phyloP scores from a whole-genome alignment of 805 yeast genomes.

The Cyberlindnera americana region DNA sequence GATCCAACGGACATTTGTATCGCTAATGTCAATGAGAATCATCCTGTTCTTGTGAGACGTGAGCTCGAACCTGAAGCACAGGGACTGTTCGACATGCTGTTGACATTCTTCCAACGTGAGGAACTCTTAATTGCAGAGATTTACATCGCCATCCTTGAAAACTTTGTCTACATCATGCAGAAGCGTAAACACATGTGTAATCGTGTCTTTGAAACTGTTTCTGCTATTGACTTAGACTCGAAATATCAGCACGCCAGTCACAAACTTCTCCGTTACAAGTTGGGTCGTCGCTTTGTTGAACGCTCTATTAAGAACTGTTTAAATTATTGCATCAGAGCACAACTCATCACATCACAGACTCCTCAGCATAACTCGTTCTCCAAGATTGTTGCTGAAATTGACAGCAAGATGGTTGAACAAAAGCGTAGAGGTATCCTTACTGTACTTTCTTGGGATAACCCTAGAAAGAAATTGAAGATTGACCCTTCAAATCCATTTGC shows the following conservation, averaged over 20 bases:
- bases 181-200: constrained; percentile 59
- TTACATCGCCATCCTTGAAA: constrained; percentile 66
- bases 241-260: constrained; percentile 45
- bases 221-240: constrained; percentile 57
- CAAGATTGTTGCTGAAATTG: constrained; percentile 22
- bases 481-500: constrained; percentile 28
- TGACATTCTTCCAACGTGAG: constrained; percentile 53
- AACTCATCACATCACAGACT: constrained; percentile 25
- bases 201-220: constrained; percentile 54
- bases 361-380: constrained; percentile 19
- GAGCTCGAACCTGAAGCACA: constrained; percentile 69
- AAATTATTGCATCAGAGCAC: constrained; percentile 37
- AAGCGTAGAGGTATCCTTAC: constrained; percentile 27
- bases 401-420: constrained; percentile 26
- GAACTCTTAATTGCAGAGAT: constrained; percentile 52
- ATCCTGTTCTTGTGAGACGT: constrained; percentile 56
- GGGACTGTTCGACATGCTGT: constrained; percentile 61
- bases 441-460: constrained; percentile 26
- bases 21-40: constrained; percentile 36
- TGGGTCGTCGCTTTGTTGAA: constrained; percentile 60
- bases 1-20: constrained; percentile 23
- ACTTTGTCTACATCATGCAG: constrained; percentile 58
- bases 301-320: constrained; percentile 48
- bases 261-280: constrained; percentile 41
- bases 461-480: constrained; percentile 24